Evolutionary conservation across 192 early-diverging fungal species (phyloP).

Genomic region (Glomus cerebriforme): DNA sequence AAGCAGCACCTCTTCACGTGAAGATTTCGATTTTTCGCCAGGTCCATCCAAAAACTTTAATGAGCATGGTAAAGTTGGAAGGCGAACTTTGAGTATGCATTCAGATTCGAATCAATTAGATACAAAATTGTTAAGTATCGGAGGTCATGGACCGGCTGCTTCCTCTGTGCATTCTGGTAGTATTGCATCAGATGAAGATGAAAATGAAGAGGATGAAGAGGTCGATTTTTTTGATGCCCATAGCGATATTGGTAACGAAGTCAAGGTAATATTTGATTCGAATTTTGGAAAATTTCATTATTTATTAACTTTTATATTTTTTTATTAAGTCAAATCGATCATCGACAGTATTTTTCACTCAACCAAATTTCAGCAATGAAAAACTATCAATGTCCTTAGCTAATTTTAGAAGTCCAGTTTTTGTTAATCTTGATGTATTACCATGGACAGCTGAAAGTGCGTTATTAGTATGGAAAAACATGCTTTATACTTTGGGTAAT

Average conservation of each 20-base stretch:
- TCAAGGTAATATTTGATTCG: not conserved
- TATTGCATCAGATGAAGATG: slow-evolving; percentile 25
- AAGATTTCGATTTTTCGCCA: slow-evolving; percentile 10
- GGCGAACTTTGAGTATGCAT: not conserved
- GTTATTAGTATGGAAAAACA: slow-evolving; percentile 73
- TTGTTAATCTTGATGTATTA: slow-evolving; percentile 54
- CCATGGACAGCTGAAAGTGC: slow-evolving; percentile 44
- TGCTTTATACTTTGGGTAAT: slow-evolving; percentile 76
- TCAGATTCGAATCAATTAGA: not conserved
- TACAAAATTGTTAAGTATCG: not conserved
- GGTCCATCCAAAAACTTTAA: not conserved
- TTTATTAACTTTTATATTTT: no score
- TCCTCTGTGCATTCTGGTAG: not conserved
- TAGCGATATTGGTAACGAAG: slow-evolving; percentile 21
- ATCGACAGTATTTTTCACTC: slow-evolving; percentile 20
- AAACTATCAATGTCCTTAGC: slow-evolving; percentile 47
- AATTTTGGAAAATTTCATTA: no score
- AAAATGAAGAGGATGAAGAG: slow-evolving; percentile 22
- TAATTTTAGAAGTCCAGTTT: slow-evolving; percentile 57
- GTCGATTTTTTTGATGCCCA: slow-evolving; percentile 17
- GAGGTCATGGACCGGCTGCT: not conserved
- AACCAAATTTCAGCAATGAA: slow-evolving; percentile 45
- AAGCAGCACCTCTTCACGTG: slow-evolving; percentile 30
- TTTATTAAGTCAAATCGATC: slow-evolving; percentile 43
- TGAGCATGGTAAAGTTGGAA: not conserved